Evolutionary conservation across 495 filamentous ascomycete genomes (phyloP).

Genomic region (Hyaloscypha bicolor): DNA sequence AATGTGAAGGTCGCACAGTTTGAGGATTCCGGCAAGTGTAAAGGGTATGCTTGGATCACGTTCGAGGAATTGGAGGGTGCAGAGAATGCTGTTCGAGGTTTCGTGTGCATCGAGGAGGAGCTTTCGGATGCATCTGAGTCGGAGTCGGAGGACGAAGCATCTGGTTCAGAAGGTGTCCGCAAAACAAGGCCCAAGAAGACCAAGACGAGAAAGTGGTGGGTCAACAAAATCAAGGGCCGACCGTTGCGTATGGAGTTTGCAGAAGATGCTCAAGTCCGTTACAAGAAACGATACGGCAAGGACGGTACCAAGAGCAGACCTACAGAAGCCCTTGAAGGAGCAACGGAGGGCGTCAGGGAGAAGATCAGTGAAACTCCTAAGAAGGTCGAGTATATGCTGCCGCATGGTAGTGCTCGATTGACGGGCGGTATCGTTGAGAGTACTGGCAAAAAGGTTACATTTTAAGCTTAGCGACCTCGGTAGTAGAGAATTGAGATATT

Average conservation of each 20-base stretch:
- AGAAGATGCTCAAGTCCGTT: slow-evolving; percentile 81
- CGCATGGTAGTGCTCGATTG: slow-evolving; percentile 47
- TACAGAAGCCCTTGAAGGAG: slow-evolving; percentile 12
- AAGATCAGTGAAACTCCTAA: slow-evolving; percentile 6
- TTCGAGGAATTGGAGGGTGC: slow-evolving; percentile 80
- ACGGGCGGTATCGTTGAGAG: slow-evolving; percentile 78
- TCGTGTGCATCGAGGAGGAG: slow-evolving; percentile 62
- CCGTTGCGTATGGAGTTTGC: slow-evolving; percentile 88
- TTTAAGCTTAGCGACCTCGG: slow-evolving; percentile 48
- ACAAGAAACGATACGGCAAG: slow-evolving; percentile 91
- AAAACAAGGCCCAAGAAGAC: slow-evolving; percentile 52
- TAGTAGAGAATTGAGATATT: slow-evolving; percentile 1
- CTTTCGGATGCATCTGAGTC: slow-evolving; percentile 57
- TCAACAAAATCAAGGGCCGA: slow-evolving; percentile 78
- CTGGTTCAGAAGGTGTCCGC: slow-evolving; percentile 24
- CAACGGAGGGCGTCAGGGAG: slow-evolving; percentile 21
- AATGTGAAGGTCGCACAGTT: slow-evolving; percentile 90
- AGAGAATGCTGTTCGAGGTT: slow-evolving; percentile 80
- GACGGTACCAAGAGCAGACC: slow-evolving; percentile 43
- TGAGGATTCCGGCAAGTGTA: slow-evolving; percentile 96
- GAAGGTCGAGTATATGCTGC: slow-evolving; percentile 45
- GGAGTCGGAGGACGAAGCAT: slow-evolving; percentile 40
- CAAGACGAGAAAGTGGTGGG: slow-evolving; percentile 72
- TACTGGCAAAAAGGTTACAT: slow-evolving; percentile 83
- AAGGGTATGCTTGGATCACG: slow-evolving; percentile 93